phyloP scores from a whole-genome alignment of 768 basidiomycete genomes.

The Xerocomellus amylosporus region DNA sequence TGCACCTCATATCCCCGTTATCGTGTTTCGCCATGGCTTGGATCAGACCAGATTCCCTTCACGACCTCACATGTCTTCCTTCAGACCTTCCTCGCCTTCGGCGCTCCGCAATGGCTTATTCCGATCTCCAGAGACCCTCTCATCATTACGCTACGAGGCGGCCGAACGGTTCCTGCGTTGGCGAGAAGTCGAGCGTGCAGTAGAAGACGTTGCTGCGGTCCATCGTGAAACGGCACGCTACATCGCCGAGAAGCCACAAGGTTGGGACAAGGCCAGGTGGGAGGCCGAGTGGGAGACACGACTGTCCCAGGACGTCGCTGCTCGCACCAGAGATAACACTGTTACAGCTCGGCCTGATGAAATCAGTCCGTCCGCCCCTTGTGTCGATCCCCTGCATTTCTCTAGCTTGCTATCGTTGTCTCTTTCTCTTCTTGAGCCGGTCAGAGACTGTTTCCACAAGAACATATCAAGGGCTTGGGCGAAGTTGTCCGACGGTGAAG shows the following conservation, averaged over 20 bases:
- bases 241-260: conserved; percentile 22
- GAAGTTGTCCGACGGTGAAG: conserved; percentile 27
- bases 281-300: conserved; percentile 61
- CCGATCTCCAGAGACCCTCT: conserved; percentile 59
- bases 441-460: conserved; percentile 29
- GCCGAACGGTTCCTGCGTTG: conserved; percentile 68
- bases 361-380: conserved; percentile 21
- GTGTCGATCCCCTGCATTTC: conserved; percentile 64
- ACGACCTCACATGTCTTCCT: conserved; percentile 47
- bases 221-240: conserved; percentile 26
- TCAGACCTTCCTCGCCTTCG: conserved; percentile 49
- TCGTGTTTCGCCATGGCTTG: conserved; percentile 47
- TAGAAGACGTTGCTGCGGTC: conserved; percentile 40
- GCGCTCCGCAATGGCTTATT: conserved; percentile 61
- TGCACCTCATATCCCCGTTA: conserved; percentile 53
- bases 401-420: conserved; percentile 62
- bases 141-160: conserved; percentile 57
- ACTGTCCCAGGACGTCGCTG: conserved; percentile 62
- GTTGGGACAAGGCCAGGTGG: conserved; percentile 65
- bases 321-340: conserved; percentile 42
- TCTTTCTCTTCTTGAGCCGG: conserved; percentile 55
- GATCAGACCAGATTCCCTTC: conserved; percentile 31
- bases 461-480: conserved; percentile 20
- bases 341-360: conserved; percentile 18
- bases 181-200: conserved; percentile 64